Conservation (phyloP, 2,329 filamentous ascomycete species). For the Penicillium sp. region DNA sequence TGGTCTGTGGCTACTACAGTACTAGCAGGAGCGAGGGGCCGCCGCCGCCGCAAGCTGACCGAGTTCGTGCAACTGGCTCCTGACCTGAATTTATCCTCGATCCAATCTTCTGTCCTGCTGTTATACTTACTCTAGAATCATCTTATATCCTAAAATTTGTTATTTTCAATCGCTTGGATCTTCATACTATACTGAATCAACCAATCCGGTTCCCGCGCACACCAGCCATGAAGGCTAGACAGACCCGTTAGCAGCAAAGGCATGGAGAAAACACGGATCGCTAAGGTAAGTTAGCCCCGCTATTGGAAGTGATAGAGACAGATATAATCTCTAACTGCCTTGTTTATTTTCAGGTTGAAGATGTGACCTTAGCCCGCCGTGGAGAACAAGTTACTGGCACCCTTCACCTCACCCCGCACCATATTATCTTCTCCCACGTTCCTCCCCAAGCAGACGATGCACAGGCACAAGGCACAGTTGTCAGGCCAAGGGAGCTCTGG, state of each 20-base stretch:
- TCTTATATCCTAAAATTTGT: slow-evolving; percentile 2
- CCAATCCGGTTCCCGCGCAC: slow-evolving; percentile 12
- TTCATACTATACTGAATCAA: slow-evolving; percentile 11
- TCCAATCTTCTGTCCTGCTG: slow-evolving; percentile 1
- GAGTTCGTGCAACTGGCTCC: slow-evolving; percentile 21
- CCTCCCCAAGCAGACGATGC: slow-evolving; percentile 49
- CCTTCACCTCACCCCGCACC: slow-evolving; percentile 67
- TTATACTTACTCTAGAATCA: slow-evolving; percentile 1
- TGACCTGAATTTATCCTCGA: slow-evolving; percentile 15
- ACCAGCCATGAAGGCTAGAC: slow-evolving; percentile 39
- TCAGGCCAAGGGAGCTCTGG: slow-evolving; percentile 75
- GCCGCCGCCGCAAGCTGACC: slow-evolving; percentile 28
- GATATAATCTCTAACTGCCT: slow-evolving; percentile 9
- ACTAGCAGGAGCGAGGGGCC: slow-evolving; percentile 24
- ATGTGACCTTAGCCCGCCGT: slow-evolving; percentile 64
- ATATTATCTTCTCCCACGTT: slow-evolving; percentile 67
- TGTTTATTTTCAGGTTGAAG: slow-evolving; percentile 48
- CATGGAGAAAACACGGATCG: slow-evolving; percentile 53
- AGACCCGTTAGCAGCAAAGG: slow-evolving; percentile 38
- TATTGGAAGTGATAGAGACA: not conserved
- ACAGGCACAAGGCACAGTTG: slow-evolving; percentile 45
- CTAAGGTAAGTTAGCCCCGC: slow-evolving; percentile 41
- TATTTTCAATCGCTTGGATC: not conserved
- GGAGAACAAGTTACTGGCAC: slow-evolving; percentile 63
- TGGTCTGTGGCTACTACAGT: not conserved